Conservation (phyloP, 1,139 yeast species). For the Arxiozyma slooffiae region DNA sequence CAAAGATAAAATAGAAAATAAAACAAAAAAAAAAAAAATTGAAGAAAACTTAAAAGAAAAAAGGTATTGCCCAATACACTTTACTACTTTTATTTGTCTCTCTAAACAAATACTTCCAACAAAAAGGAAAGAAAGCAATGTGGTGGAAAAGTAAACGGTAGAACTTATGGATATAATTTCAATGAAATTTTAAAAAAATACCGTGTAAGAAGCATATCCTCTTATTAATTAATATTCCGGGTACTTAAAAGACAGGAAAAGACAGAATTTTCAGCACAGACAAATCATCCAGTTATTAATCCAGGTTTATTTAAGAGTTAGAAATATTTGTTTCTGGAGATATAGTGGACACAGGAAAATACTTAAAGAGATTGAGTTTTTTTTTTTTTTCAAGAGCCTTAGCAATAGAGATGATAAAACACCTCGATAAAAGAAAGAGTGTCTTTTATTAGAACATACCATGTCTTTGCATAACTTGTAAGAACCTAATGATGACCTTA, state of each 20-base stretch:
- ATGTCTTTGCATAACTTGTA: constrained; percentile 96
- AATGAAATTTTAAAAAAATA: constrained; percentile 23
- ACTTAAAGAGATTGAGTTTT: not conserved
- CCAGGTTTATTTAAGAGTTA: constrained; percentile 38
- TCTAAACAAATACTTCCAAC: not conserved
- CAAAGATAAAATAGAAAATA: not conserved
- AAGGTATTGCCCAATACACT: not conserved
- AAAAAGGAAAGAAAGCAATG: constrained; percentile 30
- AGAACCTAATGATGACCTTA: constrained; percentile 93
- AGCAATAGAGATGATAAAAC: not conserved
- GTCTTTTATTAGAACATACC: constrained; percentile 37
- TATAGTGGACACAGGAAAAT: not conserved
- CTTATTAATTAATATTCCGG: constrained; percentile 61
- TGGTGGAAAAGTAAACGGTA: constrained; percentile 70
- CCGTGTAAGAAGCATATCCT: constrained; percentile 78
- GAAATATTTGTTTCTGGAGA: not conserved
- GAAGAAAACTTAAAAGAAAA: too few relatives aligned
- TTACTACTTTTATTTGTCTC: not conserved
- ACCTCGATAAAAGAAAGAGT: too few relatives aligned
- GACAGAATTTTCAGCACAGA: constrained; percentile 48
- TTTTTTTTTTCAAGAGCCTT: not conserved
- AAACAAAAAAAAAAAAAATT: too few relatives aligned
- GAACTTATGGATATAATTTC: constrained; percentile 8
- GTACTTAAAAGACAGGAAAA: constrained; percentile 96
- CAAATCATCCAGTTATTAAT: constrained; percentile 97